Base-by-base conservation (phyloP, 2,329 filamentous ascomycete species). In the Claviceps arundinis region DNA sequence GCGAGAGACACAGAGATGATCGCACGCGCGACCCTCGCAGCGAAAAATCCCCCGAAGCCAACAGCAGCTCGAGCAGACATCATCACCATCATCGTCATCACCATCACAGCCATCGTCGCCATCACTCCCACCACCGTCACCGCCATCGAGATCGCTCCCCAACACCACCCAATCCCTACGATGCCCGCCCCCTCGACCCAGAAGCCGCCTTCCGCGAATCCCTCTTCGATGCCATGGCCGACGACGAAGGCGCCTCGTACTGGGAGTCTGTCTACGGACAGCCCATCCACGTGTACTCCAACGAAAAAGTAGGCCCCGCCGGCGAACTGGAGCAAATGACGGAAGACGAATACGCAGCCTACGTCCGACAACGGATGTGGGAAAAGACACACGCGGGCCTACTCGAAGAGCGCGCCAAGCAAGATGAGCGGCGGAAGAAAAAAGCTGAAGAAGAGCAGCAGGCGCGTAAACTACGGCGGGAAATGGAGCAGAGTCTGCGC, bases 181-280 rank as follows among this genome's bases (percentile, higher is more conserved):
- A 71, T 0, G 66, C 68, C 3, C 67, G 69, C 2, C 65, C 71
- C 0, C 71, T 87, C 16, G 80, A 85, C 58, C 76, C 87, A 0
- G 83, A 89, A 42, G 73, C 77, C 0, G 89, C 91, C 1, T 98
- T 98, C 66, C 84, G 88, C 34, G 88, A 95, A 66, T 95, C 89
- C 0, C 82, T 98, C 5, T 97, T 97, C 70, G 93, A 98, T 66
- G 93, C 93, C 37, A 84, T 98, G 68, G 91, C 89, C 40, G 93
- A 98, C 67, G 91, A 97, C 64, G 93, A 98, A 69, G 93, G 91
- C 47, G 93, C 93, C 2, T 80, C 82, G 7, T 98, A 93, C 71
- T 98, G 93, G 93, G 85, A 96, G 66, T 81, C 81, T 16, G 87
- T 98, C n/a, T 98, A 97, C 68, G 90, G 89, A 1, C 91, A 97